Evolutionary conservation across 257 asterid genomes (phyloP), one percentile per base, ranked within the genome.

Genomic region (Solanum piurae): DNA sequence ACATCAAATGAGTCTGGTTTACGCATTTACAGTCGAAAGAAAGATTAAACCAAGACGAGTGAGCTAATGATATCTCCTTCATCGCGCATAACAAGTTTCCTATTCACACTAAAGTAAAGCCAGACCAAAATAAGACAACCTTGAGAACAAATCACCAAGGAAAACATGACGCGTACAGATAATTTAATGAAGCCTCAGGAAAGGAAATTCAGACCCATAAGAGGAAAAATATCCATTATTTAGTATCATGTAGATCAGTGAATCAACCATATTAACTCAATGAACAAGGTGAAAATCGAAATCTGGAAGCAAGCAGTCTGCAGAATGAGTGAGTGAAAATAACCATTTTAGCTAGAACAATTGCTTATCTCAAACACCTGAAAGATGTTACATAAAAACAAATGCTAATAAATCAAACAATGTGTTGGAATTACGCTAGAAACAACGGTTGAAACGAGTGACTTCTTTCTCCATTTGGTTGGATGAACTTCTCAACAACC

Each of bases 401-500:
- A 86, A 86, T 18, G 33, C 73, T 25, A 86, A 44, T 76, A 86
- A 34, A 69, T 86, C 34, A 86, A 86, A 69, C 85, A 79, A 90
- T 87, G 85, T 87, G 87, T 72, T 60, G 42, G 85, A 89, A 86
- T 84, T 84, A 38, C 88, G 87, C 92, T 90, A 86, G 90, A 88
- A 80, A 86, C 88, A 87, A 89, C 86, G 84, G 40, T 86, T 87
- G 86, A 86, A 49, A 38, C 74, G 60, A 88, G 86, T 77, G 87
- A 44, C 86, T 86, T 66, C 85, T 69, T 58, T 86, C 37, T 69
- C 58, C 71, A 88, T 64, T 83, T 86, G 66, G 83, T 80, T 74
- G 60, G 58, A 87, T 84, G 82, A 83, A 74, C 89, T 83, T 85
- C 87, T 91, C 93, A 95, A 87, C 96, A 93, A 83, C 98, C 98